Conservation (phyloP, 2,329 filamentous ascomycete genomes). For the Fusarium albosuccineum region DNA sequence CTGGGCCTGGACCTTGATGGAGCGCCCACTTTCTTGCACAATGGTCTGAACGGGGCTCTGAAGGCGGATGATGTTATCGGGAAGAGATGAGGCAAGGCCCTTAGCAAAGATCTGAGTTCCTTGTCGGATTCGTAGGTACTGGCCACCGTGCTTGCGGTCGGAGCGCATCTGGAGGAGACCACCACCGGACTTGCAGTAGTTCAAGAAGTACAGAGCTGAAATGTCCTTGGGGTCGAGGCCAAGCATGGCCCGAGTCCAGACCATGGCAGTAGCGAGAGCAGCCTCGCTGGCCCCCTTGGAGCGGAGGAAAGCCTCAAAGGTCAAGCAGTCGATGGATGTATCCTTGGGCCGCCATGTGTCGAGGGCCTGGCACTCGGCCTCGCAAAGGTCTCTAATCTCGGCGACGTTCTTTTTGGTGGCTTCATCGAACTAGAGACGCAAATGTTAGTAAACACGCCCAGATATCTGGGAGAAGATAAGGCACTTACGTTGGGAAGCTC, state of each 20-base stretch:
- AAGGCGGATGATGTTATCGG: slow-evolving; percentile 45
- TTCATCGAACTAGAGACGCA: slow-evolving; percentile 17
- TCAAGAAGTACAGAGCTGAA: slow-evolving; percentile 66
- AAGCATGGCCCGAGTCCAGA: slow-evolving; percentile 65
- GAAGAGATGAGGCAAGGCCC: slow-evolving; percentile 53
- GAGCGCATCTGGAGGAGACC: slow-evolving; percentile 66
- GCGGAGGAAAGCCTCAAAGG: slow-evolving; percentile 48
- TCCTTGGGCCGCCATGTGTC: slow-evolving; percentile 39
- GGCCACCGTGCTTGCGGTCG: slow-evolving; percentile 65
- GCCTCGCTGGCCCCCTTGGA: slow-evolving; percentile 37
- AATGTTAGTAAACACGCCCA: background rate
- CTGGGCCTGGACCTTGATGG: slow-evolving; percentile 43
- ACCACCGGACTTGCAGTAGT: slow-evolving; percentile 66
- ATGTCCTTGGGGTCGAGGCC: slow-evolving; percentile 63
- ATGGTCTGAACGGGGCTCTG: slow-evolving; percentile 49
- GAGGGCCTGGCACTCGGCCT: slow-evolving; percentile 47
- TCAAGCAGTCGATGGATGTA: slow-evolving; percentile 42
- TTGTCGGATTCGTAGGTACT: slow-evolving; percentile 62
- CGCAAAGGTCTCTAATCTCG: slow-evolving; percentile 44
- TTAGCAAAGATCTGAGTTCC: slow-evolving; percentile 60
- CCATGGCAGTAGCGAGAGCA: slow-evolving; percentile 44
- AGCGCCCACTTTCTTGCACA: slow-evolving; percentile 38
- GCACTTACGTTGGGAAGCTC: background rate
- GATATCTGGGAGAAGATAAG: background rate
- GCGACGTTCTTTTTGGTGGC: slow-evolving; percentile 26